Percentiles rank a stretch among this genome's conserved stretches.
phyloP scores from a whole-genome alignment of 768 basidiomycete species.

The Tephrocybe rancida region DNA sequence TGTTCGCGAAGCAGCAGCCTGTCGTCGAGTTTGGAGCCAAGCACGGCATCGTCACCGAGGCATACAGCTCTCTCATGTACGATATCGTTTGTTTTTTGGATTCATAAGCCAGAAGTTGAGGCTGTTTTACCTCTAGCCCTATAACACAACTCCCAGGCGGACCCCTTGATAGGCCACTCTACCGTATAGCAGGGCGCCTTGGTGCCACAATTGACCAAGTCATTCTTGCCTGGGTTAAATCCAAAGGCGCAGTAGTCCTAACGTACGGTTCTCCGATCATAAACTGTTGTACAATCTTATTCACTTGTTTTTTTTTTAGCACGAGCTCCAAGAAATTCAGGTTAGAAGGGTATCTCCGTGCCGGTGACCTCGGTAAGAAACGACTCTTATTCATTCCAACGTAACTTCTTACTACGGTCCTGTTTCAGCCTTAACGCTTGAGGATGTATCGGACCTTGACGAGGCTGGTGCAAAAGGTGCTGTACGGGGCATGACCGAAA shows the following conservation, averaged over 20 bases:
- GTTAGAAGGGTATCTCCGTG: slow-evolving; percentile 66
- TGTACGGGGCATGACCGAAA: slow-evolving; percentile 9
- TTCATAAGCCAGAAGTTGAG: not conserved
- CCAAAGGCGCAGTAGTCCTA: slow-evolving; percentile 66
- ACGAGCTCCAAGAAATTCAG: slow-evolving; percentile 68
- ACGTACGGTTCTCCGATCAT: slow-evolving; percentile 51
- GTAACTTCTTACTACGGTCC: not conserved
- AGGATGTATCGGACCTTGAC: slow-evolving; percentile 60
- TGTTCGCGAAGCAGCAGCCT: slow-evolving; percentile 51
- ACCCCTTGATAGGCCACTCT: slow-evolving; percentile 62
- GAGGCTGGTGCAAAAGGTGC: slow-evolving; percentile 48
- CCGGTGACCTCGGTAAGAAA: slow-evolving; percentile 61
- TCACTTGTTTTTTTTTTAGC: slow-evolving; percentile 30
- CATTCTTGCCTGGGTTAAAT: slow-evolving; percentile 70
- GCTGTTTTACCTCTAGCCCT: slow-evolving; percentile 41
- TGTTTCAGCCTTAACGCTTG: slow-evolving; percentile 44
- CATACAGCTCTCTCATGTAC: slow-evolving; percentile 69
- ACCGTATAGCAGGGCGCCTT: slow-evolving; percentile 51
- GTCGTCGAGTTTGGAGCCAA: slow-evolving; percentile 58
- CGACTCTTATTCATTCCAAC: not conserved
- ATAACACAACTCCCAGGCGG: slow-evolving; percentile 62
- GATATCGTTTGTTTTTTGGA: slow-evolving; percentile 18
- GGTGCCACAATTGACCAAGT: slow-evolving; percentile 64
- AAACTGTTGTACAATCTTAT: not conserved
- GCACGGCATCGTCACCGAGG: slow-evolving; percentile 69